Evolutionary conservation across 2,329 filamentous ascomycete species (phyloP), one percentile per base, ranked within the genome.

Genomic region (Aspergillus fumigatiaffinis): DNA sequence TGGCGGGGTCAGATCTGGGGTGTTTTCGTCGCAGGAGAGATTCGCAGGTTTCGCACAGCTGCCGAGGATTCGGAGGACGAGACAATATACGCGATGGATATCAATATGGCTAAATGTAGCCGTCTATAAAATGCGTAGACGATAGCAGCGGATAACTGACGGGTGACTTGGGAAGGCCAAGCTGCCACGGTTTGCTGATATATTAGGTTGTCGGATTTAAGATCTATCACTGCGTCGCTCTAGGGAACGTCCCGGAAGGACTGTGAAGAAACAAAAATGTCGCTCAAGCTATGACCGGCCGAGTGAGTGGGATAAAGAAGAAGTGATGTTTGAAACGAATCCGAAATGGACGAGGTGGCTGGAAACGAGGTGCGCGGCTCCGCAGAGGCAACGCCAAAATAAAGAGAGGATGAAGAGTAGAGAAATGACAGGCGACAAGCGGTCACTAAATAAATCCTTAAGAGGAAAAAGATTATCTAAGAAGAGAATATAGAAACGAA

Each of bases 291-390:
- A 60, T 51, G 38, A 53, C 23, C 23, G 32, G 53, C 58, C 55
- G 55, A 62, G 60, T 54, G 61, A 66, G 57, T 55, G 60, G 57
- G 57, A 51, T 59, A 57, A 62, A 58, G 58, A 62, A 61, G 63
- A 60, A 64, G 60, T 54, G 56, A 64, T 56, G 63, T 62, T 66
- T 63, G 53, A 62, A 68, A 67, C 69, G 70, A 62, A 72, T 64
- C 66, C 71, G 70, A 71, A 71, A 71, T 70, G 66, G 69, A 68
- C 61, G 62, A 70, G 66, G 67, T 71, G 69, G 69, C 69, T 72
- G 71, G 71, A 72, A 60, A 63, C 66, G 66, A 68, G 67, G 62
- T 66, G 67, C 66, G 64, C 66, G 65, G 60, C 54, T 65, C 57
- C 60, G 61, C 60, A 54, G 65, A 63, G 64, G 63, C 60, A 59